Conservation (phyloP, 495 filamentous ascomycete genomes). For the Daldinia vernicosa region DNA sequence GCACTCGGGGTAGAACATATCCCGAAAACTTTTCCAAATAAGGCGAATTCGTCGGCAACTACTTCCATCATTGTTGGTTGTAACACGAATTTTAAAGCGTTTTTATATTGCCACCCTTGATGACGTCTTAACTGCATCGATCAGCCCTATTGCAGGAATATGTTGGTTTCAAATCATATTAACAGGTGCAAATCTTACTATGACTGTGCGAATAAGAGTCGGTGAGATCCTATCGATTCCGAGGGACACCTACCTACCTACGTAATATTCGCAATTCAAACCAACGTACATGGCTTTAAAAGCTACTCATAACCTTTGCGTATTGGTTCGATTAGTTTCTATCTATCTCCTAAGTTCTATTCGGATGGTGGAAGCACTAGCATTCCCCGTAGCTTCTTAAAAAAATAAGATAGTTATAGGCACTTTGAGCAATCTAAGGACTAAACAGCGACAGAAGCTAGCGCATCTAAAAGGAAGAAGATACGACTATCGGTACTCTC, state of each 20-base stretch:
- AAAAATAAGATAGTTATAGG: background rate
- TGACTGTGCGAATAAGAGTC: background rate
- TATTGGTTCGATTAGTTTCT: background rate
- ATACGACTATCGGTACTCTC: background rate
- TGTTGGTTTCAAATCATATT: background rate
- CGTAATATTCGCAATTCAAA: conserved; percentile 3
- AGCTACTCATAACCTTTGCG: background rate
- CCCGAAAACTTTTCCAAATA: background rate
- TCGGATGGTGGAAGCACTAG: background rate
- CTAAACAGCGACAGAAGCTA: conserved; percentile 5
- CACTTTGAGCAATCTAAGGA: background rate
- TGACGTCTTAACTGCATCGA: background rate
- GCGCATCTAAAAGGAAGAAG: background rate
- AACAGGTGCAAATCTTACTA: background rate
- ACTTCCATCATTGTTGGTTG: background rate
- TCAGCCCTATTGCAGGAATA: background rate
- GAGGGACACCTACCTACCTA: background rate
- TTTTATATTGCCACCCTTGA: background rate
- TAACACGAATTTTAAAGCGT: background rate
- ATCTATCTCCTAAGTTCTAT: background rate
- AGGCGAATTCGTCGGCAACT: background rate
- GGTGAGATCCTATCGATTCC: background rate
- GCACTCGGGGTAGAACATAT: background rate
- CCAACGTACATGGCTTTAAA: background rate
- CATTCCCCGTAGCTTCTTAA: background rate